A percentile compares a stretch with the other conserved stretches of the same genome.
These are phyloP conservation scores for Penicillium brasilianum DNA, from an alignment of 2,329 filamentous ascomycete genomes.

Conservation along the genomic window DNA sequence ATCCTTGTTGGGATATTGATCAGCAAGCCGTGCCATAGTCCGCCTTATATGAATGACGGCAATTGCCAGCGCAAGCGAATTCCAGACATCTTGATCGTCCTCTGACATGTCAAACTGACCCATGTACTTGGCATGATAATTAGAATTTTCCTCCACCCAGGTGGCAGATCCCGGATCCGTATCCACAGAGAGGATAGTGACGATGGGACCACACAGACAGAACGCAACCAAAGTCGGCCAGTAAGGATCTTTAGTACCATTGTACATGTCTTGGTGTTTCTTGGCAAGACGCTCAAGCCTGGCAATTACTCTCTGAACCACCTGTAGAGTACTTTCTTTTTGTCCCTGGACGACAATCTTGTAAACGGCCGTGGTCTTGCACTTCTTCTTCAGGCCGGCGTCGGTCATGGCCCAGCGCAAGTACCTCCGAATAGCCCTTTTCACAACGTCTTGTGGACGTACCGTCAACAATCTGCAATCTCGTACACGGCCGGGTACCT, in stretches of 20 bases:
- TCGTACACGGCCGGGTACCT: slow-evolving; percentile 57
- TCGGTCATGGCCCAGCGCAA: slow-evolving; percentile 61
- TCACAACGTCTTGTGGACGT: slow-evolving; percentile 44
- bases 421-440: slow-evolving; percentile 53
- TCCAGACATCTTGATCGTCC: slow-evolving; percentile 64
- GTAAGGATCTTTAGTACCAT: slow-evolving; percentile 2
- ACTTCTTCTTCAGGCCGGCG: slow-evolving; percentile 45
- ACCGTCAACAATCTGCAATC: slow-evolving; percentile 52
- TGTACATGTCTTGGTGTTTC: slow-evolving; percentile 46
- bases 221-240: slow-evolving; percentile 61
- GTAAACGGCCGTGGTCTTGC: slow-evolving; percentile 52
- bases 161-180: slow-evolving; percentile 39
- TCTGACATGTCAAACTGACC: slow-evolving; percentile 60
- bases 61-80: slow-evolving; percentile 62
- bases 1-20: slow-evolving; percentile 26
- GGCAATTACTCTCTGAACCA: slow-evolving; percentile 50
- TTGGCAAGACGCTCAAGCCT: slow-evolving; percentile 52
- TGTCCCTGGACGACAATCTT: slow-evolving; percentile 49
- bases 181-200: slow-evolving; percentile 59
- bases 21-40: slow-evolving; percentile 53
- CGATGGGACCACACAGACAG: slow-evolving; percentile 58
- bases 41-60: slow-evolving; percentile 59
- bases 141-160: slow-evolving; percentile 20
- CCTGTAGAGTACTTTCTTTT: slow-evolving; percentile 45
- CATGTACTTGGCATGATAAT: slow-evolving; percentile 44